Base-by-base conservation (phyloP, 192 early-diverging fungal species). In the Backusella parvicylindrica region DNA sequence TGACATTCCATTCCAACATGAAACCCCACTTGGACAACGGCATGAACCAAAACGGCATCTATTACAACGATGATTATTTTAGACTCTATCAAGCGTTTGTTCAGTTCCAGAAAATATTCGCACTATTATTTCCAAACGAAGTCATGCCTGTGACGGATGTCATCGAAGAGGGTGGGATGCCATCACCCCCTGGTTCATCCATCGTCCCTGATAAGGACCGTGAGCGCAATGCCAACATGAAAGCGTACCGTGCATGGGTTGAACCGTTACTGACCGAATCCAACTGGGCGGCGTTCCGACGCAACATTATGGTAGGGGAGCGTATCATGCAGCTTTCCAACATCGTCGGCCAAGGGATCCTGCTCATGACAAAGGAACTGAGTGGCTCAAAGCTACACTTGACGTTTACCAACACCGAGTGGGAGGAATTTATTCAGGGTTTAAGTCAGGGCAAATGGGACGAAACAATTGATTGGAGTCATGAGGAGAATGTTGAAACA, bases 331-430 rank as follows among this genome's bases (percentile, higher is more conserved):
- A 81, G 50, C 47, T 81, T 28, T 71, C 75, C 41, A 74, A 77
- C 6, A 63, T 77, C 2, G 75, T 82, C 12, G 83, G 83, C n/a
- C 66, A 80, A 70, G 83, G 83, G 12, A 81, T 84, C 21, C 66
- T 84, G 13, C 37, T 82, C 47, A 82, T 84, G 83, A 84, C 83
- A 4, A 84, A 84, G 49, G 83, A 84, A 63, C 64, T 84, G 3
- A 77, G 74, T 13, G 83, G 83, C 5, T 79, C 81, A n/a, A 84
- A 84, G 38, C 50, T 84, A 11, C 80, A 81, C 40, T 47, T 81
- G 13, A 81, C 80, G 4, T 81, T 81, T 23, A 81, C 80, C 13
- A 81, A 81, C 41, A 68, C 77, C 21, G 80, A 81, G 64, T 81
- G 80, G 80, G 76, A 60, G 13, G 53, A 60, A 2, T 60, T 60